Evolutionary conservation across 495 filamentous ascomycete genomes (phyloP), one percentile per base, ranked within the genome.

Genomic region (Wilcoxina mikolae): DNA sequence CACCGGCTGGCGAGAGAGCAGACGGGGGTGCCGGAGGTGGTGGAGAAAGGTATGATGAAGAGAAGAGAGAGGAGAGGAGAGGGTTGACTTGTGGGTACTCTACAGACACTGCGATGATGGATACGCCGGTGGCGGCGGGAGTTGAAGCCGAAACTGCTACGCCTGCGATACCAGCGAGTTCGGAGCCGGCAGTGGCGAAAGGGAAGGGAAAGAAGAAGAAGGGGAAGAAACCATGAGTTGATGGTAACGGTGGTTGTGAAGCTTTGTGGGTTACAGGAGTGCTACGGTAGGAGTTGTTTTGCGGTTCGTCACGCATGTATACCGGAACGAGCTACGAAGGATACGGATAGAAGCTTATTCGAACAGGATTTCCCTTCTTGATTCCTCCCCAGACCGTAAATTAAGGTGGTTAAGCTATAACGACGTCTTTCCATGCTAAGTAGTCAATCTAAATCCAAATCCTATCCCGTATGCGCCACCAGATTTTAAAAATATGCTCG

Each of bases 161-260:
- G 39, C 39, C 39, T 43, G 39, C 39, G 31, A 15, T 15, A 15
- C 31, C 31, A 7, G 31, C 31, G 7, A 43, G 9, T 10, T 4
- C 39, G 39, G 7, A 9, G 17, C 39, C 7, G 7, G 17, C 39
- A 15, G 31, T 15, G 31, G 31, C 56, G n/a, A 60, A 60, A 53
- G 54, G 50, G 17, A 62, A 62, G 50, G 61, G 61, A 17, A 62
- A 62, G 49, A 62, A 62, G 52, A 62, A 55, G 51, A 62, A 54
- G 41, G 60, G 60, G 12, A 62, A 62, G 31, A 11, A 51, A 52
- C 61, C 49, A 57, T 5, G n/a, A 29, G 7, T 29, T 9, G 3
- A 11, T 10, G 20, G 20, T 28, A 15, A 9, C 11, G 43, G 25
- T 28, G 47, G 45, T 11, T 26, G 26, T 26, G 27, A 22, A 15